Evolutionary conservation across 2,329 filamentous ascomycete genomes (phyloP), one percentile per base, ranked within the genome.

Genomic region (Xylaria sp.): DNA sequence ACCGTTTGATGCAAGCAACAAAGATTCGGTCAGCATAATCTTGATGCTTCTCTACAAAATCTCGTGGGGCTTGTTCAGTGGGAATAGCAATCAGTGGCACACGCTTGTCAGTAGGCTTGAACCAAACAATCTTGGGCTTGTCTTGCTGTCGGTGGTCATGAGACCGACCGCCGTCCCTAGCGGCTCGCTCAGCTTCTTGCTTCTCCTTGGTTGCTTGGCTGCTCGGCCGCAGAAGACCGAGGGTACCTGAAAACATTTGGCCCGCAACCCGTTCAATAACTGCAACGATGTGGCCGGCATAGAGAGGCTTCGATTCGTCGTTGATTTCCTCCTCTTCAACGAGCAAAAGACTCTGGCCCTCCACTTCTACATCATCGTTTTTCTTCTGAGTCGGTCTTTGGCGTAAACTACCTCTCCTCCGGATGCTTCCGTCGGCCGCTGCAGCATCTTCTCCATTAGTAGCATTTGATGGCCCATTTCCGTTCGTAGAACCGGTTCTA

Each of bases 121-220:
- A 99, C 96, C 96, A 99, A 50, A 99, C 96, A 82, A 99, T 99
- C 89, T 99, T 99, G 71, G 96, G 96, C 83, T 98, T 98, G 72
- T 99, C 96, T 79, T 97, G 94, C 71, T 93, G 89, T 62, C 94
- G 93, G 72, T 92, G 90, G 69, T 94, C 93, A 72, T 96, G 90
- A 61, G 90, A 88, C 70, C 92, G 90, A 62, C 83, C 87, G 70
- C 94, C 95, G 79, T 98, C 95, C 74, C 95, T 91, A 75, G 94
- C 94, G 73, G 93, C 92, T 71, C 96, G 90, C 84, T 99, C 96
- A 53, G 96, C 96, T 80, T 99, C 96, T 80, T 99, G 96, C 85
- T 98, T 98, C 85, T 99, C 96, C 84, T 98, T 99, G 65, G 96
- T 99, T 59, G 96, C 96, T 83, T 98, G 96, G 83, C 94, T 98